Evolutionary conservation across 306 rosid genomes (phyloP).

Genomic region (Medicago arabica): DNA sequence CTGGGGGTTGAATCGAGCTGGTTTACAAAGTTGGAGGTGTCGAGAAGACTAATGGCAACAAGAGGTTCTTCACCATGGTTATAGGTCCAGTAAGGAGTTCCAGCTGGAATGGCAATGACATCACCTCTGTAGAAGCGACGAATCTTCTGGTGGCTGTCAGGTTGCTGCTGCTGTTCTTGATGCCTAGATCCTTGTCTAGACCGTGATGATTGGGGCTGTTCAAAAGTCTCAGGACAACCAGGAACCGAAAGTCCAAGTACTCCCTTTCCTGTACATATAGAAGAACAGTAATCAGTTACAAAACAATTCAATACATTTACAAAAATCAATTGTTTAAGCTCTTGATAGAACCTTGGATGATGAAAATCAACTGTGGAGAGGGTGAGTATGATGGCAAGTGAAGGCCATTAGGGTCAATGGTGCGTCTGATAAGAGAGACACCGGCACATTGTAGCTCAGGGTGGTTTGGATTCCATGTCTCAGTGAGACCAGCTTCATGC

Average conservation of each 20-base stretch:
- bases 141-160: conserved; percentile 48
- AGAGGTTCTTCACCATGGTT: conserved; percentile 25
- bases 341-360: conserved; percentile 31
- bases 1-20: conserved; percentile 70
- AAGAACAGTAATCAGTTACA: neutral
- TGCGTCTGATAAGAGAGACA: conserved; percentile 39
- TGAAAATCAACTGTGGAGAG: conserved; percentile 21
- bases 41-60: conserved; percentile 52
- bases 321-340: too few relatives aligned
- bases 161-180: neutral
- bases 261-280: conserved; percentile 35
- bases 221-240: conserved; percentile 39
- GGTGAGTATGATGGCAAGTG: conserved; percentile 45
- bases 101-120: conserved; percentile 43
- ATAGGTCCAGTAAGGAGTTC: conserved; percentile 48
- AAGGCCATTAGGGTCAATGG: conserved; percentile 35
- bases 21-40: conserved; percentile 52
- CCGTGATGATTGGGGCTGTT: conserved; percentile 22
- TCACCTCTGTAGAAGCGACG: conserved; percentile 32
- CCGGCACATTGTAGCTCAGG: conserved; percentile 42
- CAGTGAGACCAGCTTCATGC: conserved; percentile 39
- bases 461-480: conserved; percentile 44
- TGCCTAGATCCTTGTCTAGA: neutral
- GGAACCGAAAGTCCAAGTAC: conserved; percentile 23
- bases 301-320: neutral